phyloP scores from a whole-genome alignment of 2,329 filamentous ascomycete genomes.

The Pyrenochaeta sp. region DNA sequence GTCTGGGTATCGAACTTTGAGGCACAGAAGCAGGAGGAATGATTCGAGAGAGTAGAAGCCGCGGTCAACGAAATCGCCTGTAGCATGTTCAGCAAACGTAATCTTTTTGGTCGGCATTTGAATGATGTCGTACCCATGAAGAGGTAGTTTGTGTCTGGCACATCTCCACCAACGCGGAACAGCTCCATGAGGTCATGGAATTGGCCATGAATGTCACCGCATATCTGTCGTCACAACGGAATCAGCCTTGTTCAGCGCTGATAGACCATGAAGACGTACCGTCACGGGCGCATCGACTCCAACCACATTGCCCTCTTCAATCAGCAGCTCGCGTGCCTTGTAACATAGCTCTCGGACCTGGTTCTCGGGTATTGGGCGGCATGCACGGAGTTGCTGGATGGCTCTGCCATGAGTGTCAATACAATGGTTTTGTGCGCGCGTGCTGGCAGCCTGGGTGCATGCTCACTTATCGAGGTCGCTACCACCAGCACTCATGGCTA shows the following conservation, averaged over 20 bases:
- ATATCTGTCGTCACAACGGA: slow-evolving; percentile 50
- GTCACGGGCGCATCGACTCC: slow-evolving; percentile 94
- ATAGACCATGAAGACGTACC: slow-evolving; percentile 57
- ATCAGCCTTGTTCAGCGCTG: slow-evolving; percentile 7
- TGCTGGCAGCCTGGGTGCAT: slow-evolving; percentile 32
- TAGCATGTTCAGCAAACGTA: slow-evolving; percentile 1
- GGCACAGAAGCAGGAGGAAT: slow-evolving; percentile 91
- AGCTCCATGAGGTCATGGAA: slow-evolving; percentile 98
- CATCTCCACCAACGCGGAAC: slow-evolving; percentile 90
- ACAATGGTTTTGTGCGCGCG: neutral
- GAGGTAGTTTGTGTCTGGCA: slow-evolving; percentile 94
- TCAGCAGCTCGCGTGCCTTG: slow-evolving; percentile 93
- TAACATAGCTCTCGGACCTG: slow-evolving; percentile 97
- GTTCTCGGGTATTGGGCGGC: slow-evolving; percentile 92
- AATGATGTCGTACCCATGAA: slow-evolving; percentile 77
- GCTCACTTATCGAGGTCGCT: slow-evolving; percentile 90
- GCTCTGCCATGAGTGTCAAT: slow-evolving; percentile 66
- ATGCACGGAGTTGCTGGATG: slow-evolving; percentile 93
- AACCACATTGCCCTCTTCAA: slow-evolving; percentile 97
- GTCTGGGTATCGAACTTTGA: slow-evolving; percentile 97
- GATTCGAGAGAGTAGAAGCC: slow-evolving; percentile 98
- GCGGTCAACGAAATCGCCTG: slow-evolving; percentile 95
- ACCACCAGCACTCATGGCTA: slow-evolving; percentile 64
- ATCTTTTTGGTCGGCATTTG: neutral
- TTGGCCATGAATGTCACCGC: slow-evolving; percentile 95